These are phyloP conservation scores for Symmetrospora coprosmae DNA, from an alignment of 768 basidiomycete species.

Conservation along the genomic window DNA sequence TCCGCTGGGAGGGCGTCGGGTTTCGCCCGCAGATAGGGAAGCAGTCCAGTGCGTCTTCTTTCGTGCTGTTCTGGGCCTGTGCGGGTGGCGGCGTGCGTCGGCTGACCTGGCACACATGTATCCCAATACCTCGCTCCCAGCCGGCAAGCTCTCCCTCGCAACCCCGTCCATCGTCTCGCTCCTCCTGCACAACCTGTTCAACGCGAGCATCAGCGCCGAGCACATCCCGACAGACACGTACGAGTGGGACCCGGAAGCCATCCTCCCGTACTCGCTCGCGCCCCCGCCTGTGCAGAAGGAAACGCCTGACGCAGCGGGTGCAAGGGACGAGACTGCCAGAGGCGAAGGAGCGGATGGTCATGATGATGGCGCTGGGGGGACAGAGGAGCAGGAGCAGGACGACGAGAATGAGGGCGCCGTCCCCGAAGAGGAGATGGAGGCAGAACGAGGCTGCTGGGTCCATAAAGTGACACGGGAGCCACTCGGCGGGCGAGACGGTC, in stretches of 20 bases:
- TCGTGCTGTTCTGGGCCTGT: too few species aligned
- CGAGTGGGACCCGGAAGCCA: slow-evolving; percentile 36
- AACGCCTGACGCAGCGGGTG: slow-evolving; percentile 27
- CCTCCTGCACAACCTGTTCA: slow-evolving; percentile 41
- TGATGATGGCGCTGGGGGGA: slow-evolving; percentile 40
- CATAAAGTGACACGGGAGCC: slow-evolving; percentile 36
- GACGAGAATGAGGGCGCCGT: slow-evolving; percentile 31
- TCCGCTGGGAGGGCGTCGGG: slow-evolving; percentile 37
- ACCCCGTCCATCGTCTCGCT: slow-evolving; percentile 42
- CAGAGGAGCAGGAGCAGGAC: slow-evolving; percentile 30
- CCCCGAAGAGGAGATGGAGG: slow-evolving; percentile 39
- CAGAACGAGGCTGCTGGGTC: slow-evolving; percentile 42
- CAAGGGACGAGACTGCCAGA: slow-evolving; percentile 37
- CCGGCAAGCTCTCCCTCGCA: slow-evolving; percentile 39
- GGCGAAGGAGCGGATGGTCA: slow-evolving; percentile 35
- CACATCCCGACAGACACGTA: slow-evolving; percentile 38
- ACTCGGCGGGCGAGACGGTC: slow-evolving; percentile 37
- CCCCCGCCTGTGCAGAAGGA: slow-evolving; percentile 7
- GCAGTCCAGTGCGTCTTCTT: slow-evolving; percentile 34
- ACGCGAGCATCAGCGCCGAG: slow-evolving; percentile 41
- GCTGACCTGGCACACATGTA: too few species aligned
- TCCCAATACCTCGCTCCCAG: slow-evolving; percentile 28
- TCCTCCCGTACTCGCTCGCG: slow-evolving; percentile 17
- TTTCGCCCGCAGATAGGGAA: slow-evolving; percentile 40
- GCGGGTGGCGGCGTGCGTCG: too few species aligned